Conservation (phyloP, 2,329 filamentous ascomycete genomes). For the Neocatenulostroma microsporum region DNA sequence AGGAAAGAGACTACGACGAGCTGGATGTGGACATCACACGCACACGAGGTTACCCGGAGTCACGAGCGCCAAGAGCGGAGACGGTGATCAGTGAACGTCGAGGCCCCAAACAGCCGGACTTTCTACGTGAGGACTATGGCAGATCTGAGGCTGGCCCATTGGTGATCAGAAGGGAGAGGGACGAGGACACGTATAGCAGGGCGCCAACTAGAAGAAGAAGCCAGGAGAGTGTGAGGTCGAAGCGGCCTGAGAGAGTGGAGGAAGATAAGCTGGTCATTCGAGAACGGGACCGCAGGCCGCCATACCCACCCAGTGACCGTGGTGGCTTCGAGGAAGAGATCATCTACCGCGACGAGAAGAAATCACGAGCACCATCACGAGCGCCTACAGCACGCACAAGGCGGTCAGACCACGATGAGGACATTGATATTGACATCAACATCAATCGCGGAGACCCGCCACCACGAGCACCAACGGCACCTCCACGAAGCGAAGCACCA, state of each 20-base stretch:
- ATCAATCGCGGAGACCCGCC: constrained; percentile 26
- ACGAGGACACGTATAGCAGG: constrained; percentile 27
- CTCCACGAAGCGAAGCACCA: constrained; percentile 32
- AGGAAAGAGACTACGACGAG: constrained; percentile 41
- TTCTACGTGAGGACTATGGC: constrained; percentile 45
- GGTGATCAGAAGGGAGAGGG: constrained; percentile 39
- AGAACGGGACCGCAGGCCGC: constrained; percentile 19
- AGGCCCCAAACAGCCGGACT: constrained; percentile 40
- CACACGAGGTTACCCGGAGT: constrained; percentile 18
- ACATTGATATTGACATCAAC: constrained; percentile 30
- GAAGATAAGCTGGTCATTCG: constrained; percentile 34
- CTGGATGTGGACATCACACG: constrained; percentile 35
- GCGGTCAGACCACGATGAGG: constrained; percentile 25
- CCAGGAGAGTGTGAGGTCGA: constrained; percentile 21
- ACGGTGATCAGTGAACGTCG: constrained; percentile 28
- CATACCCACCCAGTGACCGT: constrained; percentile 14
- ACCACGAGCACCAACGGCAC: constrained; percentile 44
- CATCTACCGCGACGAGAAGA: constrained; percentile 29
- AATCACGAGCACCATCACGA: constrained; percentile 27
- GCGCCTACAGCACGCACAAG: constrained; percentile 25
- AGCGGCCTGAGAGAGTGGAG: constrained; percentile 32
- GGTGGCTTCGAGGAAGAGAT: constrained; percentile 31
- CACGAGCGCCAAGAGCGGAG: constrained; percentile 17
- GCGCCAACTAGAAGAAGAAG: constrained; percentile 22
- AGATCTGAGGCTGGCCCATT: constrained; percentile 37